These are phyloP conservation scores for Anthracocystis walkeri DNA, from an alignment of 1,284 basidiomycete species.

Conservation along the genomic window DNA sequence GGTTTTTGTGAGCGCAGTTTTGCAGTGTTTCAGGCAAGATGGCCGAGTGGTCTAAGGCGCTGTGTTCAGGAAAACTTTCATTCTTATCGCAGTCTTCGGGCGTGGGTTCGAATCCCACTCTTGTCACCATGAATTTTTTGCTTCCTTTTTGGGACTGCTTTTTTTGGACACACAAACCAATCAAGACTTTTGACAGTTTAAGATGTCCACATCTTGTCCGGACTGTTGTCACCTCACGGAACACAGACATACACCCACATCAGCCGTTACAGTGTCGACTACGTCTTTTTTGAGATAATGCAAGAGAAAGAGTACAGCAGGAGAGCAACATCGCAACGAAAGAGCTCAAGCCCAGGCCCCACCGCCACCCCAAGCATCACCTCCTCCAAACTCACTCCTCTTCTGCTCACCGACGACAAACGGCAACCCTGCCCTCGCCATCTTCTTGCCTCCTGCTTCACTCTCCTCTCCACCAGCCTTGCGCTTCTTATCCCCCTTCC, in stretches of 20 bases:
- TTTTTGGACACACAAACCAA: not conserved
- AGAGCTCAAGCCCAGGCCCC: constrained; percentile 25
- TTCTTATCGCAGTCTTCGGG: constrained; percentile 60
- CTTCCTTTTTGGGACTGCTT: constrained; percentile 4
- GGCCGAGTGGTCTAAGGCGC: constrained; percentile 70
- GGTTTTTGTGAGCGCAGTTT: fast-evolving
- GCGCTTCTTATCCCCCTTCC: constrained; percentile 24
- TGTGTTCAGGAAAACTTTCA: constrained; percentile 46
- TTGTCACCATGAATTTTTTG: constrained; percentile 60
- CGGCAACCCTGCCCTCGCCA: constrained; percentile 22
- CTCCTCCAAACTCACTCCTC: constrained; percentile 23
- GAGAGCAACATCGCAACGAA: not conserved
- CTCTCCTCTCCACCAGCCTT: not conserved
- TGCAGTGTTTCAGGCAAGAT: constrained; percentile 58
- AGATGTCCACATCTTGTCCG: no score
- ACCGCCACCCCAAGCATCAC: constrained; percentile 34
- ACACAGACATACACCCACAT: no score
- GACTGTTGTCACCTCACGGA: no score
- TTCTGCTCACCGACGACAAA: constrained; percentile 8
- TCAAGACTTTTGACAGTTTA: no score
- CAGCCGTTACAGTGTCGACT: no score
- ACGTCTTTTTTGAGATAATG: no score
- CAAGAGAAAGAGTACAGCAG: no score
- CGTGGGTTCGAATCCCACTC: constrained; percentile 70
- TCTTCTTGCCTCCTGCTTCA: constrained; percentile 16